phyloP scores from a whole-genome alignment of 148 eudicot genomes.

The Amaranthus cruentus region DNA sequence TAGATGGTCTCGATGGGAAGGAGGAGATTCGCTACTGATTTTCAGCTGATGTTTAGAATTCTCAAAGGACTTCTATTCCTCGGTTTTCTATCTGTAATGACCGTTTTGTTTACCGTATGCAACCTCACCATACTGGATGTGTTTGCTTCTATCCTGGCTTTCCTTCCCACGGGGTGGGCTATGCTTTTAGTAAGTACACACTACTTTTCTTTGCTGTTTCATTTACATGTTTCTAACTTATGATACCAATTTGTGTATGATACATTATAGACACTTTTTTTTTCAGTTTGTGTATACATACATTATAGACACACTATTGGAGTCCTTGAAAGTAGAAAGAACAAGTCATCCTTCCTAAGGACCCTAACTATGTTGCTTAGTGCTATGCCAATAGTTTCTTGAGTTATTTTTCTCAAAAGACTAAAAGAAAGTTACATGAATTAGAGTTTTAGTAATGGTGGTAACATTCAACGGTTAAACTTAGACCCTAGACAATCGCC shows the following conservation, averaged over 20 bases:
- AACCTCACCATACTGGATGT: slow-evolving; percentile 62
- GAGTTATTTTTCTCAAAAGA: no score
- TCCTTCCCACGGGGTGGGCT: slow-evolving; percentile 97
- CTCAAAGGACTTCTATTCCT: slow-evolving; percentile 91
- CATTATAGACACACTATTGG: no score
- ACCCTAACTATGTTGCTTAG: no score
- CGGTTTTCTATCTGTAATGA: slow-evolving; percentile 84
- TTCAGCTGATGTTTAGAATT: slow-evolving; percentile 98
- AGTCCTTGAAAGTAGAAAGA: no score
- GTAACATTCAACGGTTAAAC: no score
- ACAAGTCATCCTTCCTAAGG: no score
- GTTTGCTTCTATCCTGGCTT: slow-evolving; percentile 81
- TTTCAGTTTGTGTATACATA: no score
- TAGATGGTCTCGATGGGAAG: slow-evolving; percentile 98
- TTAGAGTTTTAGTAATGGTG: no score
- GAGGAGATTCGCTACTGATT: slow-evolving; percentile 87
- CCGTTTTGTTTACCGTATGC: slow-evolving; percentile 74
- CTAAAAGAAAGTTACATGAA: no score
- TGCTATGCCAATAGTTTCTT: no score
- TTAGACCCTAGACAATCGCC: no score
- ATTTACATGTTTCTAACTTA: not conserved
- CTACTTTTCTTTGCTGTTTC: not conserved
- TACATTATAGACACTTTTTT: no score
- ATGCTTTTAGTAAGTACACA: slow-evolving; percentile 68
- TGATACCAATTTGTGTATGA: not conserved